A percentile compares a stretch with the other conserved stretches of the same genome.
These are phyloP conservation scores for Sicyos baderoa DNA, from an alignment of 306 rosid genomes.

Conservation along the genomic window DNA sequence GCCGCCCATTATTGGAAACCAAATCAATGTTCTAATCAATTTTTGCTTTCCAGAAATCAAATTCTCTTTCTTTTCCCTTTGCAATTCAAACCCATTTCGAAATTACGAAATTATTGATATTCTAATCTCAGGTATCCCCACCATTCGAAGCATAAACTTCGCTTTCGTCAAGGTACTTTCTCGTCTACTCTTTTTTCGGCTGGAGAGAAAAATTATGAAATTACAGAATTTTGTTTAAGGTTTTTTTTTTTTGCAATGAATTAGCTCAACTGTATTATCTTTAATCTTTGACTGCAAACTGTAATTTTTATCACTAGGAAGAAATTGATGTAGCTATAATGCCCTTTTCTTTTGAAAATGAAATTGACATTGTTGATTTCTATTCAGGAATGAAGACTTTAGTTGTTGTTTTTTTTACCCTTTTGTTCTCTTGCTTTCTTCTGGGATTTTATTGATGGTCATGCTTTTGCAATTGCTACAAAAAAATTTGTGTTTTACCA, in stretches of 20 bases:
- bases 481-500: not conserved
- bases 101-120: not conserved
- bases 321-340: not conserved
- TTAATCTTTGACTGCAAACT: not conserved
- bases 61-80: not conserved
- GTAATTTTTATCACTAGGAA: not conserved
- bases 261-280: not conserved
- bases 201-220: no score
- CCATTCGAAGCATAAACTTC: not conserved
- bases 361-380: not conserved
- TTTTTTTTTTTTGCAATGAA: slow-evolving; percentile 2
- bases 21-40: slow-evolving; percentile 3
- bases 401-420: not conserved
- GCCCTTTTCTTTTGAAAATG: not conserved
- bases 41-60: slow-evolving; percentile 3
- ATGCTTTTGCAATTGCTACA: not conserved
- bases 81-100: no score
- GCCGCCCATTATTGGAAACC: slow-evolving; percentile 8
- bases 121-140: no score
- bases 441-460: not conserved
- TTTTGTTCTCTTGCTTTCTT: not conserved
- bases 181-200: not conserved
- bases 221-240: not conserved
- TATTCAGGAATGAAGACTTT: no score
- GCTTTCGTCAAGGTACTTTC: slow-evolving; percentile 9